Percentiles rank a stretch among this genome's conserved stretches.
Evolutionary conservation across 108 stramenopile species (phyloP).

Genomic region (Fragilaria crotonensis): DNA sequence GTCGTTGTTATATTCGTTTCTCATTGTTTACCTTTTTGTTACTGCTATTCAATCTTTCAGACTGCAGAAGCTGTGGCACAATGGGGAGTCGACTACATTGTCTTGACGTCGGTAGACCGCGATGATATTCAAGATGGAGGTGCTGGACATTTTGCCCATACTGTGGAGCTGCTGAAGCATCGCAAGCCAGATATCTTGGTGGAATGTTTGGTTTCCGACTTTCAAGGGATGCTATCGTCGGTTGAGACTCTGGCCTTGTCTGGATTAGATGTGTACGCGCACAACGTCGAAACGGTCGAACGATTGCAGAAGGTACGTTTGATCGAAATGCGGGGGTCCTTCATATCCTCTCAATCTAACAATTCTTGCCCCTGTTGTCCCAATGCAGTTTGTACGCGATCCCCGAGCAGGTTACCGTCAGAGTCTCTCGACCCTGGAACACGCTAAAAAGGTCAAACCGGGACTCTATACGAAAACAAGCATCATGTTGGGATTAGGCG

Average conservation of each 20-base stretch:
- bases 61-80: slow-evolving; percentile 85
- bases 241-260: slow-evolving; percentile 82
- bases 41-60: slow-evolving; percentile 3
- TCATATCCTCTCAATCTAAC: not conserved
- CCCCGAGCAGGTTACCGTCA: slow-evolving; percentile 91
- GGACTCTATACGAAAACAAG: slow-evolving; percentile 90
- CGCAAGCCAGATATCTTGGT: slow-evolving; percentile 87
- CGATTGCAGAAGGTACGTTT: slow-evolving; percentile 67
- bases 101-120: slow-evolving; percentile 92
- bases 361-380: slow-evolving; percentile 6
- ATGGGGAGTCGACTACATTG: slow-evolving; percentile 99
- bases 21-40: not conserved
- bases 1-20: not conserved
- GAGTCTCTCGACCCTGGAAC: slow-evolving; percentile 76
- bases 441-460: slow-evolving; percentile 79
- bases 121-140: slow-evolving; percentile 97
- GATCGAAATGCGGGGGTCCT: not conserved
- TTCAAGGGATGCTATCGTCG: slow-evolving; percentile 72
- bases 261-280: slow-evolving; percentile 98
- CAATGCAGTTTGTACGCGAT: slow-evolving; percentile 87
- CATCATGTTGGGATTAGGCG: slow-evolving; percentile 98
- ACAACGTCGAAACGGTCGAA: slow-evolving; percentile 99
- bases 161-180: slow-evolving; percentile 89
- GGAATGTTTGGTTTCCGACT: slow-evolving; percentile 96
- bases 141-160: slow-evolving; percentile 89